Percentiles rank a stretch among this genome's conserved stretches.
phyloP scores from a whole-genome alignment of 495 filamentous ascomycete species.

The Penicillium goetzii region DNA sequence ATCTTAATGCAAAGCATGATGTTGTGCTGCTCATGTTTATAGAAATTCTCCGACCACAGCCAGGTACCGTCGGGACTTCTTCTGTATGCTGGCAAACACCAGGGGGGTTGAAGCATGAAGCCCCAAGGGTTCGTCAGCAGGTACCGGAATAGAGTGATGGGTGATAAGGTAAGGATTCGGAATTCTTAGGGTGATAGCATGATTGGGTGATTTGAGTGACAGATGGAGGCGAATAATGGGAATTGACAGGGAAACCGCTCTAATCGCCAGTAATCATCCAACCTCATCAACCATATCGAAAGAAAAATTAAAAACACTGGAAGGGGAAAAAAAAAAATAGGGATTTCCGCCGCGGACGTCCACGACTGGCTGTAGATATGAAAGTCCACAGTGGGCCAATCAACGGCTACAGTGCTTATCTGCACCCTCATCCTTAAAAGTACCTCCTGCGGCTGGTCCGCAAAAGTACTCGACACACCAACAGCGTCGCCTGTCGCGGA shows the following conservation, averaged over 20 bases:
- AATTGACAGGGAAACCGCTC: conserved; percentile 15
- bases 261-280: conserved; percentile 8
- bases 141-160: not conserved
- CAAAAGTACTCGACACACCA: not conserved
- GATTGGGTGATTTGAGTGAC: conserved; percentile 26
- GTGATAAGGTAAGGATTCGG: conserved; percentile 25
- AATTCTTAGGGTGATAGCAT: conserved; percentile 20
- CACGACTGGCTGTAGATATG: conserved; percentile 40
- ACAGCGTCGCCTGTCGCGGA: conserved; percentile 4
- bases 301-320: conserved; percentile 4
- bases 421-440: conserved; percentile 9
- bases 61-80: not conserved
- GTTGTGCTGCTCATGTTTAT: not conserved
- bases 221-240: conserved; percentile 36
- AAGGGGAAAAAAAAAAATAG: conserved; percentile 3
- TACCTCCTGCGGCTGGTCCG: not conserved
- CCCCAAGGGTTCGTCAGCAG: not conserved
- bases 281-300: not conserved
- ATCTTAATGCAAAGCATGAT: not conserved
- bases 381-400: conserved; percentile 26
- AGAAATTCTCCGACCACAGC: conserved; percentile 1
- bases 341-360: not conserved
- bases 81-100: not conserved
- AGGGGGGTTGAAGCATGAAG: not conserved
- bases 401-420: conserved; percentile 28